Percentiles rank a stretch among this genome's conserved stretches.
phyloP scores from a whole-genome alignment of 78 protist species.

The Dictyostelium brefeldianum region DNA sequence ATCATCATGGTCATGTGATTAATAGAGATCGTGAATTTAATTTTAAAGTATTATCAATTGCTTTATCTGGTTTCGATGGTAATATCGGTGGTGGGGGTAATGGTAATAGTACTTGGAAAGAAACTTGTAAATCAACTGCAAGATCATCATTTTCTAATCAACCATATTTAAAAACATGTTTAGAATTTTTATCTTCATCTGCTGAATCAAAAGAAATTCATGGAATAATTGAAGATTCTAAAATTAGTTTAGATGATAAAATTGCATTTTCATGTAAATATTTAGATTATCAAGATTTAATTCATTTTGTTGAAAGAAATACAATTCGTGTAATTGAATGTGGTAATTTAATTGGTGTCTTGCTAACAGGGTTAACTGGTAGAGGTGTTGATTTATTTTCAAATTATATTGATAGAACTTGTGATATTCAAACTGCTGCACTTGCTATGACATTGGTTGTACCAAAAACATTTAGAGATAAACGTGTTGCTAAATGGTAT shows the following conservation, averaged over 20 bases:
- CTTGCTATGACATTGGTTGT: constrained; percentile 46
- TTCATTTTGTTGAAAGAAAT: constrained; percentile 20
- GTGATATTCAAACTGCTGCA: constrained; percentile 91
- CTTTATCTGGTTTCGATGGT: constrained; percentile 85
- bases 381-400: constrained; percentile 78
- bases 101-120: constrained; percentile 50
- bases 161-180: constrained; percentile 79
- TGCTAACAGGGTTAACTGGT: constrained; percentile 86
- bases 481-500: constrained; percentile 56
- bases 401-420: constrained; percentile 87
- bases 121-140: constrained; percentile 55
- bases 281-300: constrained; percentile 50
- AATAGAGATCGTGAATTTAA: constrained; percentile 24
- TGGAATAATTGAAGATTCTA: constrained; percentile 43
- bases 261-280: constrained; percentile 85
- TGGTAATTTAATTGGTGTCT: constrained; percentile 77
- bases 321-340: constrained; percentile 9
- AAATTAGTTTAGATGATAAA: constrained; percentile 64
- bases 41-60: constrained; percentile 73
- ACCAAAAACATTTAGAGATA: constrained; percentile 50
- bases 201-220: constrained; percentile 24
- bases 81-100: not conserved
- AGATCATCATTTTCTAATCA: constrained; percentile 27
- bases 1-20: not conserved
- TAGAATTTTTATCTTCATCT: constrained; percentile 54